Evolutionary conservation across 2,329 filamentous ascomycete genomes (phyloP).

Genomic region (Neofusicoccum parvum): DNA sequence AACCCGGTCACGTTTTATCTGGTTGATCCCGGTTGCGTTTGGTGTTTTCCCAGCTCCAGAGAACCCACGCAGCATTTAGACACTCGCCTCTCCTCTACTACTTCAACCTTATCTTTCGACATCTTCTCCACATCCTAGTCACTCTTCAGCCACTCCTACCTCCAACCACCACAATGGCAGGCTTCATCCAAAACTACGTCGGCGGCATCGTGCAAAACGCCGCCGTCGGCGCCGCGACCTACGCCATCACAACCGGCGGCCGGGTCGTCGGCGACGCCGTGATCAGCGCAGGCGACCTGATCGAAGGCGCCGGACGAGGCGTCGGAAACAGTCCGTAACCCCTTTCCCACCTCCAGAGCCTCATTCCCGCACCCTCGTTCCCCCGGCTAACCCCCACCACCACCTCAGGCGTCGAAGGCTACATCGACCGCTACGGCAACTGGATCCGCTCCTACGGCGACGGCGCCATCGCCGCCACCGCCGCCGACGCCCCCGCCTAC

Average conservation of each 20-base stretch:
- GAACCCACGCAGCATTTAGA: too few species aligned
- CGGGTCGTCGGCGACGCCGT: constrained; percentile 19
- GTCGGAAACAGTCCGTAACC: constrained; percentile 12
- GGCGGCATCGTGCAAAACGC: constrained; percentile 19
- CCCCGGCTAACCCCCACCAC: neutral
- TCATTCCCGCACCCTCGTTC: too few species aligned
- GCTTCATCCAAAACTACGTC: constrained; percentile 15
- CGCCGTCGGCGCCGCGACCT: constrained; percentile 15
- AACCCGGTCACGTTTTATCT: too few species aligned
- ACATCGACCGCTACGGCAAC: constrained; percentile 23
- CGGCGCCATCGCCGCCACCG: constrained; percentile 6
- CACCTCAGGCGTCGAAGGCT: constrained; percentile 18
- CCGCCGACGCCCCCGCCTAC: neutral
- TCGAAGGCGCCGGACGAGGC: constrained; percentile 13
- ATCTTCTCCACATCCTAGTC: neutral
- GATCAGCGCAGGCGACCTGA: constrained; percentile 21
- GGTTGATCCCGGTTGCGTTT: neutral
- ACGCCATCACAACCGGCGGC: constrained; percentile 21
- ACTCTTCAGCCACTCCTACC: neutral
- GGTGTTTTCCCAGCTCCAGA: neutral
- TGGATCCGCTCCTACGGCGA: constrained; percentile 22
- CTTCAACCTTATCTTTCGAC: too few species aligned
- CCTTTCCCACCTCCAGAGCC: neutral
- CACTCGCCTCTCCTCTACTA: too few species aligned
- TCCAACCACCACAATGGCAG: neutral